Evolutionary conservation across 176 grass and related monocot species (phyloP), one percentile per base, ranked within the genome.

Genomic region (Miscanthus lutarioriparius): DNA sequence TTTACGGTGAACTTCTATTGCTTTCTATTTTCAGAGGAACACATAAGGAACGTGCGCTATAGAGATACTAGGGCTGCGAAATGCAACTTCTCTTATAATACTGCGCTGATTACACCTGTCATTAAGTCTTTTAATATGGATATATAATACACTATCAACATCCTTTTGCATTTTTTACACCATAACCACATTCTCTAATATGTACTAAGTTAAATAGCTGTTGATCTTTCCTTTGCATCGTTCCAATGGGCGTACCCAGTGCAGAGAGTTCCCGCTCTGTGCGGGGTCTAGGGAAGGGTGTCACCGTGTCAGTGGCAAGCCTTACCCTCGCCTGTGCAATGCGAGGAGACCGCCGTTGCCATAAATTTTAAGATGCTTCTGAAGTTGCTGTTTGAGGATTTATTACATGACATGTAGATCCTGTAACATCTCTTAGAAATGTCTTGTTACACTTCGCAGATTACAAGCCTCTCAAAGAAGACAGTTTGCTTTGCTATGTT

Each of bases 401-500:
- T 79, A 54, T 79, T 30, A 75, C 7, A 61, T 28, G 35, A 23
- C 10, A 56, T 33, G 8, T 3, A 54, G 9, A 66, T 61, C 11
- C 1, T 47, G 23, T 54, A 40, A 16, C 68, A 74, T 67, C 51
- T 33, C 13, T 82, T 45, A 36, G 48, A 77, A 87, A 53, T 80
- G 62, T n/a, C 35, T 65, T 82, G 38, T 78, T 62, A 86, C 41
- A 56, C 77, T 72, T 67, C 87, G 47, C 85, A 99, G 97, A 96
- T 99, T 61, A 99, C 97, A n/a, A 85, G 84, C 67, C 79, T 94
- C 14, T 99, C 97, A 65, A 99, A 92, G 91, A 99, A 96, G 89
- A 92, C 92, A 77, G 93, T 99, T 83, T 99, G 97, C 84, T 99
- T 99, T 86, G 86, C 91, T 82, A 99, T 99, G 97, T 99, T 99